phyloP scores from a whole-genome alignment of 192 early-diverging fungal genomes.

The Backusella sp. region DNA sequence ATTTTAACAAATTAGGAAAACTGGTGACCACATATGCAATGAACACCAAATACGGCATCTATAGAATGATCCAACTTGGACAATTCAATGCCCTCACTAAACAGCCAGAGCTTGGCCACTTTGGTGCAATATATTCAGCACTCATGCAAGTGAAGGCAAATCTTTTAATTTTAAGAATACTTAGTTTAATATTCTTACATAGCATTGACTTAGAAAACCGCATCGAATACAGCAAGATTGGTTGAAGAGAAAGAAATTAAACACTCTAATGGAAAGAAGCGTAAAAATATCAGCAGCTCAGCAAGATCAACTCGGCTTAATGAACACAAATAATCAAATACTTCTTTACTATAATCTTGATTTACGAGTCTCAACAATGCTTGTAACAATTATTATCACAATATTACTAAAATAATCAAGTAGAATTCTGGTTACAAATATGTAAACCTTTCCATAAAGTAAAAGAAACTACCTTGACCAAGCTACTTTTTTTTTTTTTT shows the following conservation, averaged over 20 bases:
- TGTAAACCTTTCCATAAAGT: too few relatives aligned
- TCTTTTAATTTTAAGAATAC: neutral
- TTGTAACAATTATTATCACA: too few relatives aligned
- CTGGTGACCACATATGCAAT: neutral
- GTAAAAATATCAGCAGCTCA: too few relatives aligned
- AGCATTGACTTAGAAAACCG: neutral
- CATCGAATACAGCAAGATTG: neutral
- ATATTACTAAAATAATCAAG: too few relatives aligned
- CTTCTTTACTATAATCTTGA: too few relatives aligned
- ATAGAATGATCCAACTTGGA: neutral
- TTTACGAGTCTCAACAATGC: too few relatives aligned
- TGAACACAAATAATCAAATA: too few relatives aligned
- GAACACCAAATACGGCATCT: neutral
- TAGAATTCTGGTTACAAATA: too few relatives aligned
- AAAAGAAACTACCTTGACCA: too few relatives aligned
- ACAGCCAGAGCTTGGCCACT: neutral
- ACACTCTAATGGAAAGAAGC: too few relatives aligned
- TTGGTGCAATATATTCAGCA: neutral
- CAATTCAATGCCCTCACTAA: neutral
- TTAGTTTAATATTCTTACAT: slow-evolving; percentile 2
- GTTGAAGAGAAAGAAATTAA: neutral
- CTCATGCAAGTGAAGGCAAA: slow-evolving; percentile 2
- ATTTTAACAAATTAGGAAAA: neutral
- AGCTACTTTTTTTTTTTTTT: too few relatives aligned
- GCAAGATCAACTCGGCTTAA: too few relatives aligned